Conservation (phyloP, 2,329 filamentous ascomycete species). For the Botrytis fragariae region DNA sequence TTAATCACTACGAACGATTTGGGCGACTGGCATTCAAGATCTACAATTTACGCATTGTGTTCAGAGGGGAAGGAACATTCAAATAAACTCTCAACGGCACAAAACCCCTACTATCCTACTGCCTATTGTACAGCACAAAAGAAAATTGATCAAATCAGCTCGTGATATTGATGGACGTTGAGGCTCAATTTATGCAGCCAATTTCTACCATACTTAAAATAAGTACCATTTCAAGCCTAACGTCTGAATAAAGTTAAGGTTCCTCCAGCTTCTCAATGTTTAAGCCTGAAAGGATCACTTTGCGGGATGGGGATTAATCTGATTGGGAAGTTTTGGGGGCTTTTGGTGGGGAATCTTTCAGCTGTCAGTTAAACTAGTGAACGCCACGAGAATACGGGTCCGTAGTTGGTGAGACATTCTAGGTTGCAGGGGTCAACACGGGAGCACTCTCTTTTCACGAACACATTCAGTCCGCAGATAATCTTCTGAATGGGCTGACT, state of each 20-base stretch:
- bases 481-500: background rate
- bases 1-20: background rate
- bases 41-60: background rate
- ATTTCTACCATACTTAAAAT: background rate
- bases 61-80: background rate
- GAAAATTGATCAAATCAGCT: background rate
- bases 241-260: constrained; percentile 2
- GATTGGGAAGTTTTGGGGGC: background rate
- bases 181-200: background rate
- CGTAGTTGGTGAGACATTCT: background rate
- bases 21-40: no score
- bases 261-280: background rate
- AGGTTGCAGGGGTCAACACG: background rate
- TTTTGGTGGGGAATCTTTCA: constrained; percentile 7
- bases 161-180: background rate
- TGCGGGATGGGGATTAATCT: background rate
- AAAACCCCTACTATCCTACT: background rate
- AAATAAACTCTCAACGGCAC: background rate
- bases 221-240: background rate
- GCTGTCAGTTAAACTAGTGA: constrained; percentile 2
- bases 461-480: background rate
- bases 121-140: background rate
- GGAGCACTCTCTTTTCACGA: background rate
- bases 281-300: background rate
- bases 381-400: background rate